Evolutionary conservation across 2,329 filamentous ascomycete genomes (phyloP).

Genomic region (Aspergillus pseudoviridinutans): DNA sequence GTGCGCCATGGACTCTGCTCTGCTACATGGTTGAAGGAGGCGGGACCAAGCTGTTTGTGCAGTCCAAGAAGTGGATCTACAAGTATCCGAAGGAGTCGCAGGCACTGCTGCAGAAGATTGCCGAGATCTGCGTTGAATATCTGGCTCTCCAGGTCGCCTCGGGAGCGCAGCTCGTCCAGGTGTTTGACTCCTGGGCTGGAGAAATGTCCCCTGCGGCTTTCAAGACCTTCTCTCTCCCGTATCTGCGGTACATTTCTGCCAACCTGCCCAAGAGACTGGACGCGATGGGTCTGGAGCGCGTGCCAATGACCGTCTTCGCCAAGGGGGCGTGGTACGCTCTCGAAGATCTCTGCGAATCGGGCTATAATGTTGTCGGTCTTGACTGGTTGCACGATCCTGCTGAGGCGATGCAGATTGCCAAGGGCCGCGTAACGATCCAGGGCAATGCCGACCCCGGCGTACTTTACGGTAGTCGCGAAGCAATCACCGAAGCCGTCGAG

Average conservation of each 20-base stretch:
- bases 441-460: slow-evolving; percentile 95
- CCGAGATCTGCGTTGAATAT: slow-evolving; percentile 92
- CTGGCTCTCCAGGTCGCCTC: slow-evolving; percentile 87
- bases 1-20: slow-evolving; percentile 91
- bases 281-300: slow-evolving; percentile 70
- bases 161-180: slow-evolving; percentile 91
- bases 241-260: slow-evolving; percentile 76
- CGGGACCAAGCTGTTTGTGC: slow-evolving; percentile 88
- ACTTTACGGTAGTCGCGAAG: slow-evolving; percentile 76
- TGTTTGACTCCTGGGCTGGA: slow-evolving; percentile 97
- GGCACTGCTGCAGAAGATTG: slow-evolving; percentile 80
- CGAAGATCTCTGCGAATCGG: slow-evolving; percentile 78
- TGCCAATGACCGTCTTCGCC: slow-evolving; percentile 97
- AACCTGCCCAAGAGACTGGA: slow-evolving; percentile 71
- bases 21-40: slow-evolving; percentile 99
- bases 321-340: slow-evolving; percentile 97
- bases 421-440: slow-evolving; percentile 76
- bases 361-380: slow-evolving; percentile 89
- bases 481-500: slow-evolving; percentile 78
- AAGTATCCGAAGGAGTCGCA: slow-evolving; percentile 78
- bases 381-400: slow-evolving; percentile 93
- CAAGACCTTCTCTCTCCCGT: slow-evolving; percentile 79
- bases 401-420: slow-evolving; percentile 74
- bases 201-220: slow-evolving; percentile 84
- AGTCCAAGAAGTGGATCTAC: slow-evolving; percentile 96